Conservation (phyloP, 179 eudicot species). For the Silene coronaria region DNA sequence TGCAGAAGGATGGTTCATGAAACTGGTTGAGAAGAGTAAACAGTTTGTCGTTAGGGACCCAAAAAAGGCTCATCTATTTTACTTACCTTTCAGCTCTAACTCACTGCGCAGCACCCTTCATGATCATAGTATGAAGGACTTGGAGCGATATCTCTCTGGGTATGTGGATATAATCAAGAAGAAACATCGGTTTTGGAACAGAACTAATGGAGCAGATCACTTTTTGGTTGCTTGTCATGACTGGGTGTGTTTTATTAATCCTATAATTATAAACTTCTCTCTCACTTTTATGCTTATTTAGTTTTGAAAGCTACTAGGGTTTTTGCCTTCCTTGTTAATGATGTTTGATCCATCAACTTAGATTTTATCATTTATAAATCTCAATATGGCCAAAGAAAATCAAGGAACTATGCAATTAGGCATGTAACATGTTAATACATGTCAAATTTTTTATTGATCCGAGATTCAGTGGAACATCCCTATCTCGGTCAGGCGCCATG, state of each 20-base stretch:
- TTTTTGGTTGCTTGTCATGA: conserved; percentile 81
- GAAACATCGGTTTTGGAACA: conserved; percentile 62
- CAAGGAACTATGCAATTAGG: not conserved
- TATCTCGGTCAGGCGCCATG: not conserved
- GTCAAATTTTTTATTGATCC: not conserved
- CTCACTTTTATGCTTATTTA: not conserved
- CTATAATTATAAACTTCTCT: not conserved
- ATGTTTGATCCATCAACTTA: not conserved
- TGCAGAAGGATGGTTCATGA: conserved; percentile 92
- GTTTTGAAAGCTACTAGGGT: not conserved
- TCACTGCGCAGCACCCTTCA: conserved; percentile 37
- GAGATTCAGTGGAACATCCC: not conserved
- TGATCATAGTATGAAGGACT: conserved; percentile 31
- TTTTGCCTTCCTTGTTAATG: not conserved
- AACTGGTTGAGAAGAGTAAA: conserved; percentile 48
- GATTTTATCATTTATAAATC: not conserved
- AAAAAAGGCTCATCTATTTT: conserved; percentile 70
- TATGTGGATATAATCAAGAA: conserved; percentile 41
- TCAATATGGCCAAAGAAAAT: not conserved
- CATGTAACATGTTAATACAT: not conserved
- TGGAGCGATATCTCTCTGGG: conserved; percentile 43
- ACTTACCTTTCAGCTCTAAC: conserved; percentile 61
- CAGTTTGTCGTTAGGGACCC: conserved; percentile 54
- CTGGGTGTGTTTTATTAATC: conserved; percentile 47
- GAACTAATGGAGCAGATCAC: conserved; percentile 65